phyloP scores from a whole-genome alignment of 441 rosid species.

The Jatropha multifida region DNA sequence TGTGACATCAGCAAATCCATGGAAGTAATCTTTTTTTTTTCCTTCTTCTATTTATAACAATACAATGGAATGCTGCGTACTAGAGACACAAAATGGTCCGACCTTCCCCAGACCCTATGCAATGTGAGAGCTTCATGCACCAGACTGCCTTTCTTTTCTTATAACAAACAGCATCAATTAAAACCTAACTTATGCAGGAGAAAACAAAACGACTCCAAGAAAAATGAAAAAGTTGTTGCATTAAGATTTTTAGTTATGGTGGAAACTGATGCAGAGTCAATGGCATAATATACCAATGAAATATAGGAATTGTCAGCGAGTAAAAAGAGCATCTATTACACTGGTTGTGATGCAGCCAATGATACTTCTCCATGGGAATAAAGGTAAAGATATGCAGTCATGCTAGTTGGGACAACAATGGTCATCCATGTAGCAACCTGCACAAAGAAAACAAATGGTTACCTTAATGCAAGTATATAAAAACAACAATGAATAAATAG shows the following conservation, averaged over 20 bases:
- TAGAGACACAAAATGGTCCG: no score
- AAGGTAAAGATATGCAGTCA: conserved; percentile 91
- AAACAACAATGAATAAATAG: neutral
- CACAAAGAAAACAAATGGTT: conserved; percentile 29
- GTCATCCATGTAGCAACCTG: conserved; percentile 98
- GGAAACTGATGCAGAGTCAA: conserved; percentile 10
- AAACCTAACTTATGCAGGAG: neutral
- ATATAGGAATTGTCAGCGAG: conserved; percentile 6
- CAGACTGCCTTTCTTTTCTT: no score
- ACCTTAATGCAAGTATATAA: neutral
- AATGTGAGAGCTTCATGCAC: no score
- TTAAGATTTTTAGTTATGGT: neutral
- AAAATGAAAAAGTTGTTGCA: neutral
- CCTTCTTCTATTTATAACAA: no score
- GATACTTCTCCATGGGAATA: conserved; percentile 96
- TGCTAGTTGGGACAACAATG: conserved; percentile 79
- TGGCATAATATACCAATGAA: neutral
- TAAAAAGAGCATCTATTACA: conserved; percentile 90
- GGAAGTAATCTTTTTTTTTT: neutral
- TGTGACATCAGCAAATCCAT: neutral
- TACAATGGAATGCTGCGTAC: no score
- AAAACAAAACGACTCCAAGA: neutral
- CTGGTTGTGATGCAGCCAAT: conserved; percentile 97
- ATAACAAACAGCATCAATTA: neutral
- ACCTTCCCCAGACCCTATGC: no score